phyloP scores from a whole-genome alignment of 148 eudicot genomes.

The Rheum nobile region DNA sequence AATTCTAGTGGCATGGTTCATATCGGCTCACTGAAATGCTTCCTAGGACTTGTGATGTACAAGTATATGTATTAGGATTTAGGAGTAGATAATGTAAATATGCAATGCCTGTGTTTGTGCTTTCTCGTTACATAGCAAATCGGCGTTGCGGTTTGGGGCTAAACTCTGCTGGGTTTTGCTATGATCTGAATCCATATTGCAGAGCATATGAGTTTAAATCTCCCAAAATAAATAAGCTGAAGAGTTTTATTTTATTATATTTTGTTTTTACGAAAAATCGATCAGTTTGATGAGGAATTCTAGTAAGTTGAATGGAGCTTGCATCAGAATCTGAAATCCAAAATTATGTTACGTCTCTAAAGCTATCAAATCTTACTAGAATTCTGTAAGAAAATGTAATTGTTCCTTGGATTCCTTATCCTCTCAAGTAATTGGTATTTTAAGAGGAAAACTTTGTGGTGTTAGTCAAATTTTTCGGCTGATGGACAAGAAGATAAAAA shows the following conservation, averaged over 20 bases:
- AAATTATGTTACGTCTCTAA: background rate
- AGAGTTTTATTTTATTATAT: too few species aligned
- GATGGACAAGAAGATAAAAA: background rate
- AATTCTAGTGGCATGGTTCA: too few species aligned
- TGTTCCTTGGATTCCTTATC: too few species aligned
- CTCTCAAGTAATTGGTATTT: too few species aligned
- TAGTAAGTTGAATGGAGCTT: too few species aligned
- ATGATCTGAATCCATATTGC: background rate
- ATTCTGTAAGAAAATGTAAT: too few species aligned
- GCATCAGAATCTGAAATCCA: background rate
- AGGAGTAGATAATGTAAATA: background rate
- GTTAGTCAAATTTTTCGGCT: background rate
- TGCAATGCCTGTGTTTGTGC: conserved; percentile 7
- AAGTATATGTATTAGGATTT: background rate
- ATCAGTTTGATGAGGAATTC: background rate
- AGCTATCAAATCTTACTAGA: background rate
- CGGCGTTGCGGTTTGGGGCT: background rate
- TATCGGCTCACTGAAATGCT: too few species aligned
- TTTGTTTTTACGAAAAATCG: background rate
- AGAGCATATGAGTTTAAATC: background rate
- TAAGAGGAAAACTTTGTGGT: background rate
- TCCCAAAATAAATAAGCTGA: background rate
- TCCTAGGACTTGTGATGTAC: background rate
- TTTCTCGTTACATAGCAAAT: background rate
- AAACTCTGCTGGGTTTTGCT: background rate